Evolutionary conservation across 805 yeast genomes (phyloP).

Genomic region (Phaffomyces antillensis): DNA sequence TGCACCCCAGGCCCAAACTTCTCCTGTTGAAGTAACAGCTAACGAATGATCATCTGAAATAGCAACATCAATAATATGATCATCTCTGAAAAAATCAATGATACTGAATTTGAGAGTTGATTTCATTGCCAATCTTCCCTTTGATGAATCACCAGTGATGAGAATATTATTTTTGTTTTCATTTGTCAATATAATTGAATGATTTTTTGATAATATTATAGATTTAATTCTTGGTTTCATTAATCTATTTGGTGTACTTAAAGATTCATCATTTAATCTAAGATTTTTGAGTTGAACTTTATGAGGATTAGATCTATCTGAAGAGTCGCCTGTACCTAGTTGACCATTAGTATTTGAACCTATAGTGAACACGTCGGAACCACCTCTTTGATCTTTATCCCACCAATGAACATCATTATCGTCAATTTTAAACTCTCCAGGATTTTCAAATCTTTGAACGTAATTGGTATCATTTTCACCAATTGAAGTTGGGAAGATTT

Average conservation of each 20-base stretch:
- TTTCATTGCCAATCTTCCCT: slow-evolving; percentile 61
- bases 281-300: slow-evolving; percentile 25
- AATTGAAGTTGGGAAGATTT: slow-evolving; percentile 37
- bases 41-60: slow-evolving; percentile 65
- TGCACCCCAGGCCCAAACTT: slow-evolving; percentile 76
- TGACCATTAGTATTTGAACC: slow-evolving; percentile 60
- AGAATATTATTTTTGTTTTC: slow-evolving; percentile 40
- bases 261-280: slow-evolving; percentile 7
- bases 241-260: slow-evolving; percentile 22
- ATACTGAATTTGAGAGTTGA: slow-evolving; percentile 36
- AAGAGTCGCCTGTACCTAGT: slow-evolving; percentile 60
- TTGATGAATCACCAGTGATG: slow-evolving; percentile 59
- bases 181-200: slow-evolving; percentile 51
- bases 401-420: slow-evolving; percentile 29
- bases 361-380: slow-evolving; percentile 49
- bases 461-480: slow-evolving; percentile 20
- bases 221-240: slow-evolving; percentile 40
- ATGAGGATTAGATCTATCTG: slow-evolving; percentile 39
- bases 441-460: slow-evolving; percentile 9
- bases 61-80: slow-evolving; percentile 31
- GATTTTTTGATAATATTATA: slow-evolving; percentile 55
- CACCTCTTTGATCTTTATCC: slow-evolving; percentile 38
- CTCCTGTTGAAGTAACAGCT: slow-evolving; percentile 43
- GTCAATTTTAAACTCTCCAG: slow-evolving; percentile 1
- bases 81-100: slow-evolving; percentile 32